Conservation (phyloP, 768 basidiomycete genomes). For the Pluteus cervinus region DNA sequence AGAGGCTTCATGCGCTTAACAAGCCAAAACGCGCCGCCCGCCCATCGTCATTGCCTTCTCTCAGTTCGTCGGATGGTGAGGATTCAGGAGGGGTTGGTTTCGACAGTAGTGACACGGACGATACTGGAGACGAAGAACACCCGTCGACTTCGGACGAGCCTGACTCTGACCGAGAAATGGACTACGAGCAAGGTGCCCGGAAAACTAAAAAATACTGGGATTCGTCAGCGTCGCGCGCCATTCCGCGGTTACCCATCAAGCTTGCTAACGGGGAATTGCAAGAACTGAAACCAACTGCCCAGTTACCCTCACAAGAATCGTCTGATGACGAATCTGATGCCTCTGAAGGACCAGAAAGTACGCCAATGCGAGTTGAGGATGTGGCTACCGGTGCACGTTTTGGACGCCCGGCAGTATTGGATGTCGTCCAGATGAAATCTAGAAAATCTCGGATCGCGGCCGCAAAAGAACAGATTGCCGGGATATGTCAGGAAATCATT, state of each 20-base stretch:
- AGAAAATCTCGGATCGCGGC: slow-evolving; percentile 60
- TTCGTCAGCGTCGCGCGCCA: slow-evolving; percentile 38
- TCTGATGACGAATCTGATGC: slow-evolving; percentile 27
- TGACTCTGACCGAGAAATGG: slow-evolving; percentile 67
- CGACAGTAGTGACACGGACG: slow-evolving; percentile 20
- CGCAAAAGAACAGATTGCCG: slow-evolving; percentile 93
- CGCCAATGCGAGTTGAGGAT: slow-evolving; percentile 45
- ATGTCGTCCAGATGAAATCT: slow-evolving; percentile 62
- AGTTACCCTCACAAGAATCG: slow-evolving; percentile 18
- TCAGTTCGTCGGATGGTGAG: slow-evolving; percentile 53
- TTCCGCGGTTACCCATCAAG: slow-evolving; percentile 80
- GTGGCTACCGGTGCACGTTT: slow-evolving; percentile 82
- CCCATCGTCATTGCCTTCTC: slow-evolving; percentile 59
- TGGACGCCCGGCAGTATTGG: slow-evolving; percentile 75
- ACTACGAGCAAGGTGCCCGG: slow-evolving; percentile 63
- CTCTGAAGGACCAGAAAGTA: slow-evolving; percentile 17
- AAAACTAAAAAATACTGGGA: slow-evolving; percentile 41
- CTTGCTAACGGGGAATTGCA: slow-evolving; percentile 74
- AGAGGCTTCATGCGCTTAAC: slow-evolving; percentile 58
- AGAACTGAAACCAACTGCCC: slow-evolving; percentile 38
- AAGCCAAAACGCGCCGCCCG: slow-evolving; percentile 46
- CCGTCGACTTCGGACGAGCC: slow-evolving; percentile 15
- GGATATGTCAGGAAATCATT: slow-evolving; percentile 89
- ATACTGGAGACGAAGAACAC: slow-evolving; percentile 14
- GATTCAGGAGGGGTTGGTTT: slow-evolving; percentile 40